Evolutionary conservation across 768 basidiomycete genomes (phyloP), one percentile per base, ranked within the genome.

Genomic region (Rhizopogon sp.): DNA sequence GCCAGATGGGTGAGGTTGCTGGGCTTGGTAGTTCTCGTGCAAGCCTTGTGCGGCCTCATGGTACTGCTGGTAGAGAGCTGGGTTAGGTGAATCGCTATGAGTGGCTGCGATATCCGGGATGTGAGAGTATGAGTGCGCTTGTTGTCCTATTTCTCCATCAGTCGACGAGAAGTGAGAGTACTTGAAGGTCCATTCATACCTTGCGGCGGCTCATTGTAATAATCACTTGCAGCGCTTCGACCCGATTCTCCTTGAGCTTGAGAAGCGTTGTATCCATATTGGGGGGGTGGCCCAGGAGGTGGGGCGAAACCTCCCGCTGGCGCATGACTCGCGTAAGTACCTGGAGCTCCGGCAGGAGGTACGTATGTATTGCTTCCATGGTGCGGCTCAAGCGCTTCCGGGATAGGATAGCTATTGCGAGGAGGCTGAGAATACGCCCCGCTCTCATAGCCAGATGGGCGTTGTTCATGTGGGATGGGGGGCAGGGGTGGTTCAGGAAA

Each of bases 1-100:
- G 25, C 20, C 6, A 16, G 55, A 22, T 41, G n/a, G 41, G 6
- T 42, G 35, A 43, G 54, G 62, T 6, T 25, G 7, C 20, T 63
- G 62, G 0, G 56, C 28, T 44, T 69, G 56, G n/a, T 62, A 60
- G 40, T 20, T 66, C 22, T 60, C 58, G 0, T 64, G 58, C 31
- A 68, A 41, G 5, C 66, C 66, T 28, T 58, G 56, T 6, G 66
- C 66, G 17, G 66, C 62, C 17, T 41, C 51, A 25, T 52, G 62
- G 33, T 62, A 66, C 11, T 40, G n/a, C 17, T 47, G 46, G 17
- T 47, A 47, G 53, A 40, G 13, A 10, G 60, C 61, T 39, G 59
- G 61, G 31, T 70, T 57, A 0, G 41, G 14, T 33, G 55, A 28
- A 16, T 28, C 41, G 11, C 54, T 61, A 16, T 66, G 56, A 7